phyloP scores from a whole-genome alignment of 345 rosid species.

The Gynandropsis gynandra region DNA sequence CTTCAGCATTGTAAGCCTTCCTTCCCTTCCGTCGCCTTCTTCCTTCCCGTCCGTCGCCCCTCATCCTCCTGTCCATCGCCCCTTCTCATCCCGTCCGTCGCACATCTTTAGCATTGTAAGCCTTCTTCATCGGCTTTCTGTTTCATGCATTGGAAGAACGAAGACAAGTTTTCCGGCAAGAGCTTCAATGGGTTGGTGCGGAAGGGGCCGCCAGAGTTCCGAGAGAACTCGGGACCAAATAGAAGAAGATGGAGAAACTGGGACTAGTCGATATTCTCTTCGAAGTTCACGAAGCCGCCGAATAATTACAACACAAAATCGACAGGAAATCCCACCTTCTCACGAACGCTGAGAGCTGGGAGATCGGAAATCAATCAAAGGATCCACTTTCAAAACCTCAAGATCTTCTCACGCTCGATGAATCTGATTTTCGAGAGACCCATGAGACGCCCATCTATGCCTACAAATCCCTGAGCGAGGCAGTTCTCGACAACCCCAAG shows the following conservation, averaged over 20 bases:
- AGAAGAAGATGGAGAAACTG: slow-evolving; percentile 59
- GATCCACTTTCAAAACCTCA: slow-evolving; percentile 31
- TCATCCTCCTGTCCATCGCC: no score
- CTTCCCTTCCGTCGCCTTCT: no score
- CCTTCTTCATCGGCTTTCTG: no score
- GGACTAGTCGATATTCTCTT: slow-evolving; percentile 43
- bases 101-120: no score
- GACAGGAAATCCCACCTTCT: slow-evolving; percentile 58
- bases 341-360: slow-evolving; percentile 62
- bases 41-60: no score
- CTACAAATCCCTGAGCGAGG: no score
- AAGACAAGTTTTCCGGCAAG: no score
- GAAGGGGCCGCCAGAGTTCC: slow-evolving; percentile 60
- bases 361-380: no score
- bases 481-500: no score
- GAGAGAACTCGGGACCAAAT: slow-evolving; percentile 54
- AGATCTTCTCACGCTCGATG: slow-evolving; percentile 33
- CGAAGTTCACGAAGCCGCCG: slow-evolving; percentile 55
- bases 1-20: no score
- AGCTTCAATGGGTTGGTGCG: slow-evolving; percentile 43
- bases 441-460: no score
- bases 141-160: slow-evolving; percentile 60
- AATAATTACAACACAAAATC: slow-evolving; percentile 46
- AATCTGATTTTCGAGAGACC: neutral
- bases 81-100: no score